These are phyloP conservation scores for Murraya koenigii DNA, from an alignment of 345 rosid genomes.

Conservation along the genomic window DNA sequence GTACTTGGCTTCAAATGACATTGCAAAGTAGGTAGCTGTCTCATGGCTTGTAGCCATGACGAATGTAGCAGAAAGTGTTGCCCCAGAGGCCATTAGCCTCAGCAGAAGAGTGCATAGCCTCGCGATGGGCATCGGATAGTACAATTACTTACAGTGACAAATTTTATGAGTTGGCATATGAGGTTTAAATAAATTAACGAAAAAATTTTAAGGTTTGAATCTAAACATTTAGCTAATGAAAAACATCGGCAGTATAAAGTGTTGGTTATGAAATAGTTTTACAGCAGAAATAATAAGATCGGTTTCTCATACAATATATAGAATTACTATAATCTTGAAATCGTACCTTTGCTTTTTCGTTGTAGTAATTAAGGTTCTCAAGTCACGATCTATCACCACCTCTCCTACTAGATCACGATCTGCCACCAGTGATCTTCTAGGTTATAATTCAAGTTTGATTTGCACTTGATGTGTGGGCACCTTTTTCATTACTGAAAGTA, in stretches of 20 bases:
- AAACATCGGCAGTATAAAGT: not conserved
- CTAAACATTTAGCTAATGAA: not conserved
- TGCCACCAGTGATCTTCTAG: no score
- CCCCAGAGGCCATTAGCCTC: slow-evolving; percentile 57
- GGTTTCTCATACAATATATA: no score
- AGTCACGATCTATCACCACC: no score
- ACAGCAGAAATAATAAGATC: no score
- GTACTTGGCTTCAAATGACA: slow-evolving; percentile 61
- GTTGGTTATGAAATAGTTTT: no score
- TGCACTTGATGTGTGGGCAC: no score
- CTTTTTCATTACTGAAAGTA: no score
- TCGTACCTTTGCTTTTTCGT: no score
- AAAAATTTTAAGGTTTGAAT: slow-evolving; percentile 1
- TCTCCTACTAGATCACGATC: no score
- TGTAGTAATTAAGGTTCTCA: no score
- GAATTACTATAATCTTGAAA: no score
- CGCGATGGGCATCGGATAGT: slow-evolving; percentile 22
- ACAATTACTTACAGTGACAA: not conserved
- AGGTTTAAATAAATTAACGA: not conserved
- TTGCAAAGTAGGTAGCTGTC: slow-evolving; percentile 36
- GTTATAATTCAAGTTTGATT: no score
- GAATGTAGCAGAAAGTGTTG: slow-evolving; percentile 58
- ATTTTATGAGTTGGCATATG: not conserved
- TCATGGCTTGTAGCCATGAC: slow-evolving; percentile 77
- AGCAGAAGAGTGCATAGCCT: slow-evolving; percentile 45